phyloP scores from a whole-genome alignment of 2,329 filamentous ascomycete species.

The Stagonosporopsis tanaceti region DNA sequence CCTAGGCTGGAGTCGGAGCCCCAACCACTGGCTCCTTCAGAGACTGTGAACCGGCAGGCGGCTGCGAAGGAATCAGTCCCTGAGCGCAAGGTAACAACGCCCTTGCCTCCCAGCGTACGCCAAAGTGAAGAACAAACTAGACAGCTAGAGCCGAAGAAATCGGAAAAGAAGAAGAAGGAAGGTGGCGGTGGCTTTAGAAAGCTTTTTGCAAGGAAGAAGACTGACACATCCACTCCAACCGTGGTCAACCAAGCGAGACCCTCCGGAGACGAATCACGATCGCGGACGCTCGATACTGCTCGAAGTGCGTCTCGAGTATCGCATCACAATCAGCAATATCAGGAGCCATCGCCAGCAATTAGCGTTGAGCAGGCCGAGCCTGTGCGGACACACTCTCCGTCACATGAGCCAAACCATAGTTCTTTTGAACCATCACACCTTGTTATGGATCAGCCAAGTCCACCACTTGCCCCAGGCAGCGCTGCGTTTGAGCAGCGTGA shows the following conservation, averaged over 20 bases:
- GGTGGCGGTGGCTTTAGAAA: conserved; percentile 49
- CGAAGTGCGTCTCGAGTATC: conserved; percentile 39
- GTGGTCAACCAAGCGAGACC: conserved; percentile 23
- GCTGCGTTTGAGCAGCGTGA: conserved; percentile 67
- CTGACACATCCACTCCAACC: conserved; percentile 27
- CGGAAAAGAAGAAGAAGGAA: conserved; percentile 51
- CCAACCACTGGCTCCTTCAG: conserved; percentile 32
- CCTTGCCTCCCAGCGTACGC: conserved; percentile 22
- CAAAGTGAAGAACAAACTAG: conserved; percentile 32
- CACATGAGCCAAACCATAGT: conserved; percentile 35
- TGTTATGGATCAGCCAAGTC: conserved; percentile 48
- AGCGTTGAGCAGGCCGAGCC: conserved; percentile 34
- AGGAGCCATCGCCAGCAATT: conserved; percentile 37
- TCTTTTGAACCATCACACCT: conserved; percentile 6
- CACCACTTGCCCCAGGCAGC: conserved; percentile 65
- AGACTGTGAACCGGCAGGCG: conserved; percentile 51
- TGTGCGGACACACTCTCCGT: conserved; percentile 30
- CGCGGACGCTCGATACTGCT: conserved; percentile 28
- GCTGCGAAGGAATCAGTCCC: conserved; percentile 50
- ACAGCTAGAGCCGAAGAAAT: conserved; percentile 40
- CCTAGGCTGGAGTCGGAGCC: conserved; percentile 43
- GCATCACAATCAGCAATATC: conserved; percentile 30
- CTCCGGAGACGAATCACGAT: conserved; percentile 29
- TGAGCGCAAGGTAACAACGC: conserved; percentile 36
- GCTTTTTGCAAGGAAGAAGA: conserved; percentile 51